Percentiles rank a stretch among this genome's conserved stretches.
These are phyloP conservation scores for Yarrowia deformans DNA, from an alignment of 805 yeast genomes.

Conservation along the genomic window DNA sequence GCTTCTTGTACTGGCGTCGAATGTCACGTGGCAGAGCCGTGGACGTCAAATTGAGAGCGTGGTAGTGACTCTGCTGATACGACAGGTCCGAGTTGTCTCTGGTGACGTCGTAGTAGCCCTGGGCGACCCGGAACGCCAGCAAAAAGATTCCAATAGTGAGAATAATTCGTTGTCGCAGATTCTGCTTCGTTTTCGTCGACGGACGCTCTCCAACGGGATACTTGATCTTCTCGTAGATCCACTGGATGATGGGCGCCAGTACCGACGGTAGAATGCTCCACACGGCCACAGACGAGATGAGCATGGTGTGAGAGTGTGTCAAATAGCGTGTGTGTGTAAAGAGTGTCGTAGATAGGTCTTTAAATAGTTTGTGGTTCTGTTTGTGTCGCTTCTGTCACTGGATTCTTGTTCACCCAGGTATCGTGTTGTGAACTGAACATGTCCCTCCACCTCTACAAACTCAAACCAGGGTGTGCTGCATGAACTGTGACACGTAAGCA, in stretches of 20 bases:
- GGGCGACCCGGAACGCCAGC: constrained; percentile 43
- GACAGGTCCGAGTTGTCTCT: constrained; percentile 35
- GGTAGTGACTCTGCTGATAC: constrained; percentile 43
- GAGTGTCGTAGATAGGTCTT: too few relatives aligned
- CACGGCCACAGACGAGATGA: constrained; percentile 34
- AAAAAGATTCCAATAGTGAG: constrained; percentile 43
- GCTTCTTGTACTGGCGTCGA: constrained; percentile 43
- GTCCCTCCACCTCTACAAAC: constrained; percentile 2
- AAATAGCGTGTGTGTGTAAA: not conserved
- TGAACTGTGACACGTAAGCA: constrained; percentile 18
- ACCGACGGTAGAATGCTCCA: constrained; percentile 24
- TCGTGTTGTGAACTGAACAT: too few relatives aligned
- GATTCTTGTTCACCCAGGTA: too few relatives aligned
- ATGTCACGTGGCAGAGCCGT: constrained; percentile 43
- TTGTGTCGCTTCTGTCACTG: not conserved
- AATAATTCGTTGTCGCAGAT: constrained; percentile 40
- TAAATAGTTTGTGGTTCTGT: too few relatives aligned
- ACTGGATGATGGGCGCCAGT: constrained; percentile 43
- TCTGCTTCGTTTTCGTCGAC: constrained; percentile 34
- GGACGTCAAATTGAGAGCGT: constrained; percentile 43
- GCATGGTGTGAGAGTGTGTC: constrained; percentile 12
- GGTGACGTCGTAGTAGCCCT: constrained; percentile 43
- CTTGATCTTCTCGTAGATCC: constrained; percentile 42
- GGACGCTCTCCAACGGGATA: constrained; percentile 15
- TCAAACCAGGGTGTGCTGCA: constrained; percentile 10